phyloP scores from a whole-genome alignment of 306 rosid genomes.

The Phaseolus lunatus region DNA sequence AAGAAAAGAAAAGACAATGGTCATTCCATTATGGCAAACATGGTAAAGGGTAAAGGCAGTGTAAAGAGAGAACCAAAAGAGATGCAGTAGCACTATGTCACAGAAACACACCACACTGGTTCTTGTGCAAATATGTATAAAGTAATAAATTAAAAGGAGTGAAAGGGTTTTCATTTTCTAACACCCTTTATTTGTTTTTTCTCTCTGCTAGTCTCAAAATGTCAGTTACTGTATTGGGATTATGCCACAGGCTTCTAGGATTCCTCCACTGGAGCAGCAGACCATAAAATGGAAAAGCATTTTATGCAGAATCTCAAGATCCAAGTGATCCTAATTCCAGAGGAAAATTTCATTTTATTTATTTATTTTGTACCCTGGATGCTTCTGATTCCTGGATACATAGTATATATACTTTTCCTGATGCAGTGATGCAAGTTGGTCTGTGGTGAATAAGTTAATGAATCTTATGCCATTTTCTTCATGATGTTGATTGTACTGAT shows the following conservation, averaged over 20 bases:
- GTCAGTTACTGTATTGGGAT: conserved; percentile 34
- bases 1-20: background rate
- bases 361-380: background rate
- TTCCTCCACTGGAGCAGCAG: conserved; percentile 21
- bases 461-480: conserved; percentile 28
- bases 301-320: conserved; percentile 35
- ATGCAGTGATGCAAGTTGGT: conserved; percentile 44
- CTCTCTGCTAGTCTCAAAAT: conserved; percentile 26
- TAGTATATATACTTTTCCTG: conserved; percentile 11
- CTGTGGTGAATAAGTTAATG: conserved; percentile 34
- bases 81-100: conserved; percentile 26
- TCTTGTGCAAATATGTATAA: conserved; percentile 8
- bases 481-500: conserved; percentile 31
- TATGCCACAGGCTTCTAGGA: conserved; percentile 42
- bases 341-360: background rate
- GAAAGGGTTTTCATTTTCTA: background rate
- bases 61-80: conserved; percentile 35
- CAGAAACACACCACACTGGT: background rate
- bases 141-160: conserved; percentile 8
- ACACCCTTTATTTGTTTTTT: conserved; percentile 13
- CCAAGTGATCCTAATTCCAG: conserved; percentile 6
- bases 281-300: conserved; percentile 43
- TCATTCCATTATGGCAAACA: conserved; percentile 44
- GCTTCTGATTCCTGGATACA: conserved; percentile 30
- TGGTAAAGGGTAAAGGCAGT: conserved; percentile 29